A percentile compares a stretch with the other conserved stretches of the same genome.
Conservation (phyloP, 2,329 filamentous ascomycete genomes). For the Dothistroma septosporum region DNA sequence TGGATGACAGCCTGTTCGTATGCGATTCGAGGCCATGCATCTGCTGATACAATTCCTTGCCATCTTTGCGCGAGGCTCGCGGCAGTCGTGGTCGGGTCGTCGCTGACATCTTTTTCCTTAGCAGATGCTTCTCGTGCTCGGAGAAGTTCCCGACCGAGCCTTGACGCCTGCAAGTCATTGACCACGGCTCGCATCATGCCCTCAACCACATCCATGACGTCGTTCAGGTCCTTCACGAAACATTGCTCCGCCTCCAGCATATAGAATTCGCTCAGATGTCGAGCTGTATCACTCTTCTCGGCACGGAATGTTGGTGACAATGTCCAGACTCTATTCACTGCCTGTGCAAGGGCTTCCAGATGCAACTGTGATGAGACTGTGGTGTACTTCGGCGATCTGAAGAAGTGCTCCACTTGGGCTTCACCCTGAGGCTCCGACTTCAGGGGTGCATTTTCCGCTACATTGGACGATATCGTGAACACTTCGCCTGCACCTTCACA, state of each 20-base stretch:
- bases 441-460: constrained; percentile 26
- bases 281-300: constrained; percentile 85
- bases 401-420: constrained; percentile 56
- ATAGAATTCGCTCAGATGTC: constrained; percentile 96
- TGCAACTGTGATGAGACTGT: constrained; percentile 95
- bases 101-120: constrained; percentile 30
- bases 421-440: constrained; percentile 43
- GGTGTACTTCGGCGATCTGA: constrained; percentile 82
- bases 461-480: constrained; percentile 59
- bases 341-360: constrained; percentile 83
- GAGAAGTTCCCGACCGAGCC: constrained; percentile 54
- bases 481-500: constrained; percentile 96
- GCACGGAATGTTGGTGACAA: constrained; percentile 91
- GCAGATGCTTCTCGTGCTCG: constrained; percentile 33
- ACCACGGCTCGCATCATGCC: constrained; percentile 64
- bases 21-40: constrained; percentile 72
- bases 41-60: constrained; percentile 64
- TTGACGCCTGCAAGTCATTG: constrained; percentile 47
- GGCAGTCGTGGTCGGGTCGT: constrained; percentile 39
- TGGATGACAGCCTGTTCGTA: constrained; percentile 73
- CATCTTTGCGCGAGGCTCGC: constrained; percentile 63
- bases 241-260: constrained; percentile 93
- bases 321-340: constrained; percentile 87
- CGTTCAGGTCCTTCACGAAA: constrained; percentile 66
- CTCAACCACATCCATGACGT: constrained; percentile 77